phyloP scores from a whole-genome alignment of 2,329 filamentous ascomycete species.

The Paradendryphiella salina region DNA sequence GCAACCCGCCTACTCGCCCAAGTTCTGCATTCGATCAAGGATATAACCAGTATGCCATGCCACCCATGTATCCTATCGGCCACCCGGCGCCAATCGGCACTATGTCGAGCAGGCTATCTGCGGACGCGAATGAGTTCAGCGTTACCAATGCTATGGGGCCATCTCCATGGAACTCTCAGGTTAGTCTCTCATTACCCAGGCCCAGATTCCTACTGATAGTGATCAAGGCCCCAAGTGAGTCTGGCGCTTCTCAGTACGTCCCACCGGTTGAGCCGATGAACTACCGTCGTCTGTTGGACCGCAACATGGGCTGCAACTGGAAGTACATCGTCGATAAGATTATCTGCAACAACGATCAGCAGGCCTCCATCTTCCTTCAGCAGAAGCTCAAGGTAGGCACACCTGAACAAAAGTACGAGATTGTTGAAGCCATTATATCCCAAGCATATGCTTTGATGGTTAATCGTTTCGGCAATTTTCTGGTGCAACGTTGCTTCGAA shows the following conservation, averaged over 20 bases:
- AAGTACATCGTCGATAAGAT: conserved; percentile 99
- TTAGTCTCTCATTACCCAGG: conserved; percentile 9
- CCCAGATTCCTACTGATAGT: conserved; percentile 5
- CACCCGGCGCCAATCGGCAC: conserved; percentile 46
- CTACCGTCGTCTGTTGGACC: conserved; percentile 91
- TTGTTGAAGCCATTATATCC: conserved; percentile 92
- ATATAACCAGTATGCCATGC: conserved; percentile 40
- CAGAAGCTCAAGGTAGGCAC: conserved; percentile 98
- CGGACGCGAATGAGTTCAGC: conserved; percentile 53
- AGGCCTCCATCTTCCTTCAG: conserved; percentile 97
- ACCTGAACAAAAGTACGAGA: conserved; percentile 92
- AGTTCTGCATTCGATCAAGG: conserved; percentile 43
- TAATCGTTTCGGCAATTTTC: conserved; percentile 97
- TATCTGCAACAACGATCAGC: conserved; percentile 98
- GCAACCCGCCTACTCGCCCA: conserved; percentile 44
- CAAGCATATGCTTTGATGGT: conserved; percentile 97
- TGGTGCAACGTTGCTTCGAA: conserved; percentile 98
- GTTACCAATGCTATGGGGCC: conserved; percentile 35
- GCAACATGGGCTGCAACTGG: conserved; percentile 97
- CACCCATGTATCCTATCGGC: conserved; percentile 34
- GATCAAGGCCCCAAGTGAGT: conserved; percentile 32
- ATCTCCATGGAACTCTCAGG: conserved; percentile 48
- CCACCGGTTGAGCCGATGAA: conserved; percentile 90
- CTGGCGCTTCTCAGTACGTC: conserved; percentile 65
- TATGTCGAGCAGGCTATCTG: conserved; percentile 48